Evolutionary conservation across 176 grass and related monocot species (phyloP), one percentile per base, ranked within the genome.

Genomic region (Triticum urartu): DNA sequence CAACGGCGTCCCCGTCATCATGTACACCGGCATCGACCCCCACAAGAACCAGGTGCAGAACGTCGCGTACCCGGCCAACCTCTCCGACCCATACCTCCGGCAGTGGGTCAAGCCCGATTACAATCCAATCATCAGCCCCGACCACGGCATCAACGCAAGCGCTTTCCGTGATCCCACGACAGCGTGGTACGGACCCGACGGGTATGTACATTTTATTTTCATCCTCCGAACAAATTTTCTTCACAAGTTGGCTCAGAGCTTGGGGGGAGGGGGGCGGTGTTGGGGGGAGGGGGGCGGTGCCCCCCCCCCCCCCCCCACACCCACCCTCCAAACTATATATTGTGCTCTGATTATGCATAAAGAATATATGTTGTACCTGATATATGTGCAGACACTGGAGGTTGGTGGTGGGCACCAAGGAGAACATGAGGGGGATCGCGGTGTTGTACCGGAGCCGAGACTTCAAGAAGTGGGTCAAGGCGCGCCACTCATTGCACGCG

Each of bases 141-240:
- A 62, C 1, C n/a, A 7, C n/a, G n/a, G n/a, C 3, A 24, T 62
- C 59, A 62, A 62, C n/a, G 59, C 21, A 0, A 62, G 59, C 1
- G 59, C 59, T 0, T 62, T 24, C 3, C 8, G n/a, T 0, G 59
- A 62, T 0, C 59, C 59, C 0, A 24, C 59, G 0, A 62, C 59
- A 0, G 59, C 59, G 0, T 62, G 59, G 59, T 11, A 22, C 3
- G 21, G 59, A 3, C 59, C 59, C 0, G 59, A 62, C 21, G 21
- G 59, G 59, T 61, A 61, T 2, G 48, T 52, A 17, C 14, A 15
- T 52, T 3, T 45, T 1, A 52, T 52, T 17, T 36, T 6, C 4
- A 5, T 6, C 35, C 35, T 36, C 5, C 5, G 35, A 36, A 36
- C 35, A 36, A 36, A 36, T 36, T 36, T 36, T 36, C 35, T 36